A percentile compares a stretch with the other conserved stretches of the same genome.
phyloP scores from a whole-genome alignment of 441 rosid species.

The Euphorbia schlechtendalii region DNA sequence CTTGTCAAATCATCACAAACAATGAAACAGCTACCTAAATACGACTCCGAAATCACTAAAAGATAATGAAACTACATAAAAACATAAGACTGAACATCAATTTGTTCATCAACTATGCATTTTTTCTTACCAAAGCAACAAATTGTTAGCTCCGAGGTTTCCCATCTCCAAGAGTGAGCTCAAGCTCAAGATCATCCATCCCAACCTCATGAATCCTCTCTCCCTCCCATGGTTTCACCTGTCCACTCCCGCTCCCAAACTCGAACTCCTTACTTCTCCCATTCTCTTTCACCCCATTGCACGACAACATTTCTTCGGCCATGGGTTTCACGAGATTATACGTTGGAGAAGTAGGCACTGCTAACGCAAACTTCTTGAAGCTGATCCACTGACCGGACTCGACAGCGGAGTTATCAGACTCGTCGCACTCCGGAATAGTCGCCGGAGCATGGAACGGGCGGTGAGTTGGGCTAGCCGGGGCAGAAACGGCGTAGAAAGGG shows the following conservation, averaged over 20 bases:
- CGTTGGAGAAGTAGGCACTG: conserved; percentile 79
- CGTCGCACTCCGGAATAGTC: conserved; percentile 91
- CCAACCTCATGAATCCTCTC: conserved; percentile 94
- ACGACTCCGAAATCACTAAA: conserved; percentile 12
- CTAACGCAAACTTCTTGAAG: conserved; percentile 65
- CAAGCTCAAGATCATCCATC: conserved; percentile 87
- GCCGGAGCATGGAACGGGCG: conserved; percentile 77
- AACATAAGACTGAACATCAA: too few species aligned
- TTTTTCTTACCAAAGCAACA: conserved; percentile 14
- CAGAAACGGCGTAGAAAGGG: conserved; percentile 77
- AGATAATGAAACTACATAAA: conserved; percentile 18
- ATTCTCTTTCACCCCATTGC: conserved; percentile 41
- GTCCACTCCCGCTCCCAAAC: conserved; percentile 44
- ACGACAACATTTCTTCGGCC: conserved; percentile 32
- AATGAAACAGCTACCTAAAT: conserved; percentile 23
- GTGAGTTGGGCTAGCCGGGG: conserved; percentile 93
- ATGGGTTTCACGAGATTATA: conserved; percentile 77
- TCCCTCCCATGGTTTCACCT: conserved; percentile 98
- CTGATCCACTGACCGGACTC: conserved; percentile 96
- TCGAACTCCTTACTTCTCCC: conserved; percentile 65
- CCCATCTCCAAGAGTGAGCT: conserved; percentile 88
- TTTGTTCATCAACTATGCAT: conserved; percentile 15
- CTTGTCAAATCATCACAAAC: conserved; percentile 30
- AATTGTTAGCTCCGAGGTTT: conserved; percentile 47
- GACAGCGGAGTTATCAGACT: conserved; percentile 83